Conservation (phyloP, 2,329 filamentous ascomycete genomes). For the Colletotrichum incanum region DNA sequence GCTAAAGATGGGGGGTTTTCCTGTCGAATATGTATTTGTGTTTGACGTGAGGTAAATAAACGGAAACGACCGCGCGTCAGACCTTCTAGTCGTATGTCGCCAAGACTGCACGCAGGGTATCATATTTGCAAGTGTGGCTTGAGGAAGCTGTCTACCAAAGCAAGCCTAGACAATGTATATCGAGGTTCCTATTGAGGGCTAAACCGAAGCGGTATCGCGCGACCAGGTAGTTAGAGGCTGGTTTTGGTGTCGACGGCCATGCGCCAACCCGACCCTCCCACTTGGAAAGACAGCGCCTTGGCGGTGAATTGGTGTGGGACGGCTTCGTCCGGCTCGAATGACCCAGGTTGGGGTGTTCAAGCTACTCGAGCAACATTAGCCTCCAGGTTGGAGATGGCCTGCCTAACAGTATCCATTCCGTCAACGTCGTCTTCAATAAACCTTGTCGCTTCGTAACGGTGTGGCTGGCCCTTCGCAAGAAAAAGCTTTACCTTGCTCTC, state of each 20-base stretch:
- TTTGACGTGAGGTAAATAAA: neutral
- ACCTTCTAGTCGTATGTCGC: neutral
- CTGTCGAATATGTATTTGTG: neutral
- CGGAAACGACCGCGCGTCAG: neutral
- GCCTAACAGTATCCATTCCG: slow-evolving; percentile 49
- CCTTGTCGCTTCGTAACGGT: slow-evolving; percentile 50
- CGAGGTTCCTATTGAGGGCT: neutral
- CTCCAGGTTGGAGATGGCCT: slow-evolving; percentile 47
- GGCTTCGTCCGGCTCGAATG: slow-evolving; percentile 3
- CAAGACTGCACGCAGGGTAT: neutral
- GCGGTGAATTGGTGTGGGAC: neutral
- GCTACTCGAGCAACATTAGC: slow-evolving; percentile 7
- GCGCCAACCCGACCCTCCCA: slow-evolving; percentile 10
- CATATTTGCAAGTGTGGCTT: neutral
- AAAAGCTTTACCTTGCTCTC: slow-evolving; percentile 48
- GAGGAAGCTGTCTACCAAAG: neutral
- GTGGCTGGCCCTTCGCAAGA: slow-evolving; percentile 47
- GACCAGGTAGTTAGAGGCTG: neutral
- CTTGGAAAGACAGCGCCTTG: neutral
- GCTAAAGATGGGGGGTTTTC: neutral
- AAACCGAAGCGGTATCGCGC: neutral
- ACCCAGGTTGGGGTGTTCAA: neutral
- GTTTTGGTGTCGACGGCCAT: neutral
- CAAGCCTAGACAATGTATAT: too few relatives aligned
- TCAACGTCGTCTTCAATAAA: slow-evolving; percentile 51